A percentile compares a stretch with the other conserved stretches of the same genome.
phyloP scores from a whole-genome alignment of 1,284 basidiomycete species.

The Peniophora sp. region DNA sequence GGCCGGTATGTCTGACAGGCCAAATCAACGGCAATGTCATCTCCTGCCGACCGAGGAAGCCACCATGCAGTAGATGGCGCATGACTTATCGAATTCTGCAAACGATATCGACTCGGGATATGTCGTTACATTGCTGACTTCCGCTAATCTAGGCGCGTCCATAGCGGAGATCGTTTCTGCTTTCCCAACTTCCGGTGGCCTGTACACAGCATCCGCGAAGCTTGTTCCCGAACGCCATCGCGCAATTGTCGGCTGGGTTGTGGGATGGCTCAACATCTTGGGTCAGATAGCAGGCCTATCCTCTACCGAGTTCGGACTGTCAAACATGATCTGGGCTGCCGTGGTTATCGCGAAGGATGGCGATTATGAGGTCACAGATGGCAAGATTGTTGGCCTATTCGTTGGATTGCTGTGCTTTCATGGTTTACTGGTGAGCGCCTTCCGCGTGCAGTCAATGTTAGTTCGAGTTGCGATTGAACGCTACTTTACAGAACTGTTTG shows the following conservation, averaged over 20 bases:
- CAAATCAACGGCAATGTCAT: too few relatives aligned
- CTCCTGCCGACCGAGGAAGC: too few relatives aligned
- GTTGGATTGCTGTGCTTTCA: conserved; percentile 66
- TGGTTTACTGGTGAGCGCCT: conserved; percentile 49
- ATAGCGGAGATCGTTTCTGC: conserved; percentile 77
- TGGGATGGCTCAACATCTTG: conserved; percentile 85
- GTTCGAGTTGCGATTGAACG: neutral
- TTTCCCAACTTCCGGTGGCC: conserved; percentile 77
- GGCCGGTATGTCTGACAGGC: too few relatives aligned
- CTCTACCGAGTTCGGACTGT: conserved; percentile 85
- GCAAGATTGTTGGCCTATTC: conserved; percentile 73
- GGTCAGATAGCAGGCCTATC: conserved; percentile 81
- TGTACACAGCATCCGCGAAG: conserved; percentile 76
- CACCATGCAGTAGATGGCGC: too few relatives aligned
- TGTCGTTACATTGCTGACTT: too few relatives aligned
- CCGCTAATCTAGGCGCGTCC: conserved; percentile 38
- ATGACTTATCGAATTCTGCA: too few relatives aligned
- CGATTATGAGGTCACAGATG: conserved; percentile 43
- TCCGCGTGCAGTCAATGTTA: neutral
- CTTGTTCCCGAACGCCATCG: conserved; percentile 65
- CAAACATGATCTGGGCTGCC: conserved; percentile 85
- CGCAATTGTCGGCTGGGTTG: conserved; percentile 65
- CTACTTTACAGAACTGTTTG: conserved; percentile 58
- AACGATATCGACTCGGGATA: too few relatives aligned
- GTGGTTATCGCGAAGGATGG: conserved; percentile 50